Base-by-base conservation (phyloP, 352 stramenopile genomes). In the Phytopythium litorale region DNA sequence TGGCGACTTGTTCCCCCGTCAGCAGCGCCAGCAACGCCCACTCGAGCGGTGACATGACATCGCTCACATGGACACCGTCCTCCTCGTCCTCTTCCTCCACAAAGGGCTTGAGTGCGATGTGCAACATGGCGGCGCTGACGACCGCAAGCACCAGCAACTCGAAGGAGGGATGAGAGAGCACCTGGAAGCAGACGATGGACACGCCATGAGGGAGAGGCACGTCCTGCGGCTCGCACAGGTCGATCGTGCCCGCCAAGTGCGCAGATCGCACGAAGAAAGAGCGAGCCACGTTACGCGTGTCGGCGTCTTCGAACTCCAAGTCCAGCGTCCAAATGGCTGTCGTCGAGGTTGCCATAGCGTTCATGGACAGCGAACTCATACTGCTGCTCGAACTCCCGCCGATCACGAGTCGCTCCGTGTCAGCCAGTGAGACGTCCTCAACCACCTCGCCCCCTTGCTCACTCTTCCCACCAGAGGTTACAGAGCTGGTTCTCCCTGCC, bases 141-240 rank as follows among this genome's bases (percentile, higher is more conserved):
- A 83, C 67, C 1, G 84, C 64, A 11, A 94, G 68, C 28, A 94
- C 71, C n/a, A 81, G 66, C 19, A 93, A 72, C 49, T 90, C 72
- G 38, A 94, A 92, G 42, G 83, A 88, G 11, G 83, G 86, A 45
- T 94, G 86, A 16, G 76, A 73, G 7, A 83, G 59, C 5, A 93
- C 48, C 52, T 92, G 86, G 30, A 79, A 92, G 63, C 86, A 92
- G 11, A 66, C 62, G 12, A 79, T 90, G 28, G 80, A 61, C 37
- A 74, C 66, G 0, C 82, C 78, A 18, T 19, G 58, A 0, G 86
- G 84, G 3, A 92, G 49, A 1, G 72, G 62, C 25, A 92, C 82
- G 48, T 71, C 64, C 2, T 78, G 66, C 13, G 80, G 61, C 13
- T 64, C 71, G 53, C 67, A 77, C 21, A 85, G 42, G 37, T 85